Evolutionary conservation across 768 basidiomycete genomes (phyloP).

Genomic region (Butyriboletus loyo): DNA sequence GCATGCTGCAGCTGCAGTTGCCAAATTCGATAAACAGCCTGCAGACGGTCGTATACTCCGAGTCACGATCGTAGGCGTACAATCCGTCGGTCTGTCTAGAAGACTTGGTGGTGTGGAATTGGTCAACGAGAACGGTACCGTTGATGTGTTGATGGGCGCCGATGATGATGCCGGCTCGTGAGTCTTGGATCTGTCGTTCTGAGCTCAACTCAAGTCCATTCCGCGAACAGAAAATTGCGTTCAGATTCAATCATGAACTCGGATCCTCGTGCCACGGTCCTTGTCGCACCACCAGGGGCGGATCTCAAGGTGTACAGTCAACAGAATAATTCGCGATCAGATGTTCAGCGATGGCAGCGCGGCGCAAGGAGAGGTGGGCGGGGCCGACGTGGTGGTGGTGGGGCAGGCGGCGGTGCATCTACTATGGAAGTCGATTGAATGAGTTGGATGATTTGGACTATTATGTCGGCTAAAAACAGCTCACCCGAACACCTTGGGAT

Average conservation of each 20-base stretch:
- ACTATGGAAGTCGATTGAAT: slow-evolving; percentile 31
- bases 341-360: slow-evolving; percentile 27
- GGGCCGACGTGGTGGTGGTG: slow-evolving; percentile 23
- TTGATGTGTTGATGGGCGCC: slow-evolving; percentile 56
- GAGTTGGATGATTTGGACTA: neutral
- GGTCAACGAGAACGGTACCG: slow-evolving; percentile 36
- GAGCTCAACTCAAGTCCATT: neutral
- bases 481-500: slow-evolving; percentile 10
- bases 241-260: slow-evolving; percentile 67
- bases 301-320: slow-evolving; percentile 52
- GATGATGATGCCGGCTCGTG: slow-evolving; percentile 52
- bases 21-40: slow-evolving; percentile 74
- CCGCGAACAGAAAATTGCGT: slow-evolving; percentile 69
- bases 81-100: slow-evolving; percentile 53
- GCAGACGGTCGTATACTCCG: slow-evolving; percentile 77
- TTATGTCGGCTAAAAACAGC: slow-evolving; percentile 8
- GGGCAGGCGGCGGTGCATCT: slow-evolving; percentile 9
- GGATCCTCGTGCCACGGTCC: slow-evolving; percentile 63
- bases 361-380: slow-evolving; percentile 25
- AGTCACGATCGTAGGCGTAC: slow-evolving; percentile 60
- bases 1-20: slow-evolving; percentile 63
- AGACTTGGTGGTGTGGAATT: slow-evolving; percentile 56
- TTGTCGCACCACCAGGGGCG: slow-evolving; percentile 66
- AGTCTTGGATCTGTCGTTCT: slow-evolving; percentile 5
- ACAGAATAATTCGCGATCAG: slow-evolving; percentile 20